Conservation (phyloP, 768 basidiomycete species). For the Tylopilus vinaceipallidus region DNA sequence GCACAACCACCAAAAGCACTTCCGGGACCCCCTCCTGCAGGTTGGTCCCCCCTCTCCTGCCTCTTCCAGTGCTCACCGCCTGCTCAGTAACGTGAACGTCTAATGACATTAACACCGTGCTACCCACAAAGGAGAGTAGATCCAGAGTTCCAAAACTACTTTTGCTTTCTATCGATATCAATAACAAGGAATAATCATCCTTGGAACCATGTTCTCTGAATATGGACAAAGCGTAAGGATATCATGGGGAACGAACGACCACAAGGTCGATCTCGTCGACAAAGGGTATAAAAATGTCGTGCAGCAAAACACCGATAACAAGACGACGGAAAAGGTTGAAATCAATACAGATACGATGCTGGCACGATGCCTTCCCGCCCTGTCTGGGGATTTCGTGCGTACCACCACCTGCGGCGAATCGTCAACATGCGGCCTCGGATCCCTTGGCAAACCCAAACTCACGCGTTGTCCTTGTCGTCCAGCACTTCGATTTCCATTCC, state of each 20-base stretch:
- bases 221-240: slow-evolving; percentile 23
- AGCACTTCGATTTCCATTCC: slow-evolving; percentile 74
- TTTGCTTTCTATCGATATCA: slow-evolving; percentile 14
- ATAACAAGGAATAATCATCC: slow-evolving; percentile 8
- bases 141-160: slow-evolving; percentile 13
- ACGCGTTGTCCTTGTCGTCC: slow-evolving; percentile 81
- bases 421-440: slow-evolving; percentile 6
- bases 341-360: slow-evolving; percentile 85
- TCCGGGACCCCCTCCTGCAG: slow-evolving; percentile 67
- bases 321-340: slow-evolving; percentile 19
- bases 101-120: slow-evolving; percentile 6
- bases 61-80: slow-evolving; percentile 3
- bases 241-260: slow-evolving; percentile 35
- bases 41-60: slow-evolving; percentile 25
- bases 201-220: slow-evolving; percentile 7
- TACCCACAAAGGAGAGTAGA: neutral
- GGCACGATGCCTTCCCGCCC: slow-evolving; percentile 90
- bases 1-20: slow-evolving; percentile 88
- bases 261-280: slow-evolving; percentile 37
- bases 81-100: slow-evolving; percentile 13
- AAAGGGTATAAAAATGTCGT: slow-evolving; percentile 36
- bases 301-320: slow-evolving; percentile 32
- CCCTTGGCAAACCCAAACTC: slow-evolving; percentile 29
- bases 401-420: slow-evolving; percentile 82
- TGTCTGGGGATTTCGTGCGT: slow-evolving; percentile 74